A percentile compares a stretch with the other conserved stretches of the same genome.
phyloP scores from a whole-genome alignment of 2,329 filamentous ascomycete genomes.

The Drechslerella coelobrocha region DNA sequence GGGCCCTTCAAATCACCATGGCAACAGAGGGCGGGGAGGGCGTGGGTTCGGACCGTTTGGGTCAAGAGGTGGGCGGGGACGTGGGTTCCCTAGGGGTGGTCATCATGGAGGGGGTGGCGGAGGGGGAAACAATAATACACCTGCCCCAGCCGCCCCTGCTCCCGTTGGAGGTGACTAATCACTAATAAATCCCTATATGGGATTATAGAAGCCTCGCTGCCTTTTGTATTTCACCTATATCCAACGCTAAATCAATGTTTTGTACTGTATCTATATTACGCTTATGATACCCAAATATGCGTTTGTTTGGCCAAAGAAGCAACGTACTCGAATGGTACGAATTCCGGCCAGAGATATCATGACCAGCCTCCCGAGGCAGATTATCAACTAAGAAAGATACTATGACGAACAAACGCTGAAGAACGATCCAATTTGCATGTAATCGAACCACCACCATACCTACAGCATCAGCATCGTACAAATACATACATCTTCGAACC shows the following conservation, averaged over 20 bases:
- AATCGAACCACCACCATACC: not conserved
- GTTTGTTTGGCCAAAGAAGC: constrained; percentile 5
- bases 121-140: constrained; percentile 50
- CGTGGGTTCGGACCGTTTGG: constrained; percentile 41
- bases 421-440: constrained; percentile 11
- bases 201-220: not conserved
- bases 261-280: too few species aligned
- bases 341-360: not conserved
- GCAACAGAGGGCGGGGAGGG: constrained; percentile 36
- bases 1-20: constrained; percentile 39
- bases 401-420: constrained; percentile 2
- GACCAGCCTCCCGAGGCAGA: not conserved
- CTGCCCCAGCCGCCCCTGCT: constrained; percentile 31
- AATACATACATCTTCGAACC: constrained; percentile 22
- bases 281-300: constrained; percentile 28
- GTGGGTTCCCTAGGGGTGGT: constrained; percentile 49
- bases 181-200: not conserved
- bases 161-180: constrained; percentile 12
- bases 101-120: constrained; percentile 49
- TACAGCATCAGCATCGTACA: constrained; percentile 28
- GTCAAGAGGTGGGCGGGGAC: constrained; percentile 50
- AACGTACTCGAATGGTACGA: too few species aligned
- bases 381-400: not conserved
- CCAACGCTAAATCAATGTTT: too few species aligned
- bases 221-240: too few species aligned